Evolutionary conservation across 2,329 filamentous ascomycete genomes (phyloP).

Genomic region (Diplodia scrobiculata): DNA sequence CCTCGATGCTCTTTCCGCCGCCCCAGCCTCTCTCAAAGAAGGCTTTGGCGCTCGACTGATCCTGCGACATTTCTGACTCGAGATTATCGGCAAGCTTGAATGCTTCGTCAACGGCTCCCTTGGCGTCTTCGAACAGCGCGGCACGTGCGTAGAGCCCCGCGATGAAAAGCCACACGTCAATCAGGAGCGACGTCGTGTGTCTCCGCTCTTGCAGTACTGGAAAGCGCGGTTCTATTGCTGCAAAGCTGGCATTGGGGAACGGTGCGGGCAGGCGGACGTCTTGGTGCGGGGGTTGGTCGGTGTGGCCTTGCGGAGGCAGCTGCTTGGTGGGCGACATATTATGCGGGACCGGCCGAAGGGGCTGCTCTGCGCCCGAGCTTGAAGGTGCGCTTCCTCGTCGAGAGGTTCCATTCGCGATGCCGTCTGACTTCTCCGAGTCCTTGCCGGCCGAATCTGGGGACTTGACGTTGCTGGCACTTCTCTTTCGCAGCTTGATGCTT

Average conservation of each 20-base stretch:
- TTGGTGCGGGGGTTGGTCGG: constrained; percentile 48
- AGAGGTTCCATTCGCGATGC: background rate
- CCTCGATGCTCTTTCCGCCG: constrained; percentile 76
- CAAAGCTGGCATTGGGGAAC: constrained; percentile 41
- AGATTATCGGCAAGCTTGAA: constrained; percentile 71
- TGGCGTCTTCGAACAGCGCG: constrained; percentile 75
- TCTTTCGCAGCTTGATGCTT: constrained; percentile 45
- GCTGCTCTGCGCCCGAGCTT: constrained; percentile 37
- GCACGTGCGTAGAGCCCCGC: constrained; percentile 85
- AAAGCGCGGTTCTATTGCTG: constrained; percentile 52
- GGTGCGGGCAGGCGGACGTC: constrained; percentile 49
- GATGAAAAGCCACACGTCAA: constrained; percentile 88
- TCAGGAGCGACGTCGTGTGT: constrained; percentile 61
- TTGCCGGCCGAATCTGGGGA: constrained; percentile 42
- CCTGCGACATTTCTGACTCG: constrained; percentile 66
- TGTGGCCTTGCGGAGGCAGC: constrained; percentile 46
- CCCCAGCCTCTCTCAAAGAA: constrained; percentile 73
- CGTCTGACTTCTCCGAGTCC: constrained; percentile 29
- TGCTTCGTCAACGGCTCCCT: constrained; percentile 79
- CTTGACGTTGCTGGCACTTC: constrained; percentile 35
- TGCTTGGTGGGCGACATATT: constrained; percentile 43
- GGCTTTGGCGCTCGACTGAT: constrained; percentile 63
- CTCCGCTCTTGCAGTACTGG: constrained; percentile 55
- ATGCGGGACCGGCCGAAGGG: constrained; percentile 46
- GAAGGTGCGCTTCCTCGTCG: constrained; percentile 26